Base-by-base conservation (phyloP, 192 early-diverging fungal species). In the Coemansia sp. region DNA sequence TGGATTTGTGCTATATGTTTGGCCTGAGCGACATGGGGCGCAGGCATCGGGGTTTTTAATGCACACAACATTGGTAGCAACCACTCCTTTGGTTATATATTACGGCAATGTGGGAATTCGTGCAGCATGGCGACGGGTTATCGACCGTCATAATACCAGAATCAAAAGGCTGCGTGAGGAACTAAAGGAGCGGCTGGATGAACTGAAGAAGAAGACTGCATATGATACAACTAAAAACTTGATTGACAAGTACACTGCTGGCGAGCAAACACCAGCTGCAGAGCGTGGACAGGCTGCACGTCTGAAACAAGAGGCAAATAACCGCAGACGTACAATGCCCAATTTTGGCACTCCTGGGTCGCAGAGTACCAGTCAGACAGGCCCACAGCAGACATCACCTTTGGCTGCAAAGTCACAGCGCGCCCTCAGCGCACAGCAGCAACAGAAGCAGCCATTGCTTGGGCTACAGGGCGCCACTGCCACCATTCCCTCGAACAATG, bases 151-250 rank as follows among this genome's bases (percentile, higher is more conserved):
- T 18, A 63, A 75, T 22, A 55, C 49, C 4, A 61, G 50, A 23
- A 62, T 88, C 48, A 70, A 57, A 19, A 53, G 56, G 23, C 69
- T 84, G 48, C 69, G 74, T n/a, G 76, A 76, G 38, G 71, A 90
- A 58, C 83, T 89, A 60, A 90, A 88, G 61, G 83, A 82, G 47
- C 86, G 90, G 72, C 73, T 98, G 16, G 94, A 98, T 59, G 96
- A 94, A 71, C 82, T 98, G 58, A 98, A 98, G 79, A 94, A 95
- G 66, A 94, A 92, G 72, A 95, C 93, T 0, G 87, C 90, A 1
- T 98, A 92, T 71, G 93, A 96, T 61, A 80, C 87, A 25, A 96
- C 96, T 41, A 92, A 96, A 72, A 89, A 73, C 18, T 80, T 98
- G 25, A 73, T 98, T 27, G 95, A 98, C 67, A 78, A 90, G 38